Evolutionary conservation across 495 filamentous ascomycete species (phyloP).

Genomic region (Talaromyces wortmannii): DNA sequence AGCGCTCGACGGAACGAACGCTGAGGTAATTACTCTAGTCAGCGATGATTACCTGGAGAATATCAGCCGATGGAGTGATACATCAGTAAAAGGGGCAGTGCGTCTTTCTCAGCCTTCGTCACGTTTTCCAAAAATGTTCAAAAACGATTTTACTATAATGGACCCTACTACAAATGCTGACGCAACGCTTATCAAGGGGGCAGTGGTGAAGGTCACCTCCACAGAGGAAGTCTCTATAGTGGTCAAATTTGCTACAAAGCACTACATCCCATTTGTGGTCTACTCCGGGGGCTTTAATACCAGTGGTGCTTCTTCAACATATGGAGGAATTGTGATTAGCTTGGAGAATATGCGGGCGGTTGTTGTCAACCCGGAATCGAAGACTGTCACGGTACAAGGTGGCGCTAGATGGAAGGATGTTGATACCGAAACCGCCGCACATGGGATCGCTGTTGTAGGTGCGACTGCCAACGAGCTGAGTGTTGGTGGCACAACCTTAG

Average conservation of each 20-base stretch:
- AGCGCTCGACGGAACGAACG: background rate
- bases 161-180: background rate
- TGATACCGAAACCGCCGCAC: slow-evolving; percentile 37
- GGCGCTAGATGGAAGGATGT: slow-evolving; percentile 52
- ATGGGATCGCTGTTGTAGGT: slow-evolving; percentile 49
- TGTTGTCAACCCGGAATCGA: slow-evolving; percentile 29
- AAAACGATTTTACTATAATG: background rate
- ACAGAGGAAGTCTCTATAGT: slow-evolving; percentile 10
- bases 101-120: background rate
- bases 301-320: slow-evolving; percentile 10
- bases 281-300: slow-evolving; percentile 11
- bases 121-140: background rate
- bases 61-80: slow-evolving; percentile 11
- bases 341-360: slow-evolving; percentile 45
- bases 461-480: slow-evolving; percentile 56
- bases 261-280: slow-evolving; percentile 12
- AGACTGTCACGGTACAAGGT: slow-evolving; percentile 43
- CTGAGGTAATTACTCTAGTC: background rate
- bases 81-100: slow-evolving; percentile 11
- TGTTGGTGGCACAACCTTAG: slow-evolving; percentile 51
- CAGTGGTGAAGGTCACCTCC: slow-evolving; percentile 12
- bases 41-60: slow-evolving; percentile 9
- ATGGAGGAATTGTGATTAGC: slow-evolving; percentile 47
- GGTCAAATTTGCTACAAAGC: slow-evolving; percentile 8
- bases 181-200: slow-evolving; percentile 9